Percentiles rank a stretch among this genome's conserved stretches.
These are phyloP conservation scores for Pulveroboletus sp. DNA, from an alignment of 768 basidiomycete genomes.

Conservation along the genomic window DNA sequence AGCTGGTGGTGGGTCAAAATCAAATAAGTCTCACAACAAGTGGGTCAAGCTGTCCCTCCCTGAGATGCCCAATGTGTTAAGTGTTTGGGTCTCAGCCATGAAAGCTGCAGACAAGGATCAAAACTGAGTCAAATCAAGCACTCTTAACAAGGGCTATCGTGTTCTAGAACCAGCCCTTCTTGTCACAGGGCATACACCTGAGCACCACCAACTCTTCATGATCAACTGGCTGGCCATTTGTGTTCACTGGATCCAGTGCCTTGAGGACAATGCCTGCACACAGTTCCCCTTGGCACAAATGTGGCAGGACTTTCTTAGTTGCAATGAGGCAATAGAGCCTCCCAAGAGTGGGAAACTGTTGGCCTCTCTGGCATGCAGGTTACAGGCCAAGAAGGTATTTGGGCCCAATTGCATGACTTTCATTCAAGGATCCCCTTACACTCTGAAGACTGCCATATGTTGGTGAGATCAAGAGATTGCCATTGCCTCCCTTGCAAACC, in stretches of 20 bases:
- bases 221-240: conserved; percentile 9
- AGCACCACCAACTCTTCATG: background rate
- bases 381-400: background rate
- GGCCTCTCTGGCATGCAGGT: too few relatives aligned
- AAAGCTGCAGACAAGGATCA: background rate
- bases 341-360: too few relatives aligned
- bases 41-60: background rate
- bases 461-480: background rate
- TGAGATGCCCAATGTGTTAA: background rate
- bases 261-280: background rate
- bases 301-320: background rate
- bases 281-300: background rate
- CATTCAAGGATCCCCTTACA: background rate
- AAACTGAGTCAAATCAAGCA: background rate
- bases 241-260: background rate
- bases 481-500: background rate
- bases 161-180: conserved; percentile 4
- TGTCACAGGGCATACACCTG: background rate
- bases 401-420: background rate
- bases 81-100: background rate
- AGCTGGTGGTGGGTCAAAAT: too few relatives aligned
- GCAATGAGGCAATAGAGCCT: too few relatives aligned
- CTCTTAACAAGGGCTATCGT: background rate
- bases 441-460: background rate
- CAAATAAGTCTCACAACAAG: too few relatives aligned